These are phyloP conservation scores for Glycine soja DNA, from an alignment of 306 rosid genomes.

Conservation along the genomic window DNA sequence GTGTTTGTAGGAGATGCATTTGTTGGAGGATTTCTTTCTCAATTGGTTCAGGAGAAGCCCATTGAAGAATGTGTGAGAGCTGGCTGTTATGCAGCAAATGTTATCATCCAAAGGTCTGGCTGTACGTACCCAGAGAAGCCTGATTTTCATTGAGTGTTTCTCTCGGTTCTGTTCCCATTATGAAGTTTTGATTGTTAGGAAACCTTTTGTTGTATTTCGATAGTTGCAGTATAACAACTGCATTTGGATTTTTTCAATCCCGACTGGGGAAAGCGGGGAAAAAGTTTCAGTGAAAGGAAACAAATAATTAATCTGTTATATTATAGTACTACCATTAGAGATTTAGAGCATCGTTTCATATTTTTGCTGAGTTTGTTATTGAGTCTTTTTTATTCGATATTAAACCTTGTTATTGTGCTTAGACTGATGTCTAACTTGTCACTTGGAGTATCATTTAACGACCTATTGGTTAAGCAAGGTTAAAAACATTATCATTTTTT, in stretches of 20 bases:
- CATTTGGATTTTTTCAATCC: constrained; percentile 22
- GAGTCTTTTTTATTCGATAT: not conserved
- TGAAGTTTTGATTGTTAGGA: constrained; percentile 1
- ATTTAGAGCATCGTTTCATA: not conserved
- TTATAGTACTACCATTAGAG: not conserved
- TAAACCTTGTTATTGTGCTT: not conserved
- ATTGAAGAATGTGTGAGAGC: constrained; percentile 77
- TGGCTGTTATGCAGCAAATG: constrained; percentile 80
- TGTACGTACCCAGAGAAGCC: constrained; percentile 93
- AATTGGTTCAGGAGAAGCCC: constrained; percentile 74
- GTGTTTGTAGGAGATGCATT: constrained; percentile 78
- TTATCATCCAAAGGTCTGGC: constrained; percentile 86
- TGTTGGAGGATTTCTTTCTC: constrained; percentile 90
- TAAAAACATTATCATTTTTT: no score
- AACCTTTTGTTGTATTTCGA: constrained; percentile 25
- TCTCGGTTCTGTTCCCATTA: not conserved
- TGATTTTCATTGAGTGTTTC: constrained; percentile 54
- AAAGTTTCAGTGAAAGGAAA: constrained; percentile 7
- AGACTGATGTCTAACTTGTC: no score
- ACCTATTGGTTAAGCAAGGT: no score
- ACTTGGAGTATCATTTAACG: no score
- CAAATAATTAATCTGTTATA: not conserved
- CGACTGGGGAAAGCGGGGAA: not conserved
- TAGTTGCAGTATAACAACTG: constrained; percentile 8
- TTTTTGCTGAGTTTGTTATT: constrained; percentile 12